These are phyloP conservation scores for Castanopsis chinensis DNA, from an alignment of 306 rosid genomes.

Conservation along the genomic window DNA sequence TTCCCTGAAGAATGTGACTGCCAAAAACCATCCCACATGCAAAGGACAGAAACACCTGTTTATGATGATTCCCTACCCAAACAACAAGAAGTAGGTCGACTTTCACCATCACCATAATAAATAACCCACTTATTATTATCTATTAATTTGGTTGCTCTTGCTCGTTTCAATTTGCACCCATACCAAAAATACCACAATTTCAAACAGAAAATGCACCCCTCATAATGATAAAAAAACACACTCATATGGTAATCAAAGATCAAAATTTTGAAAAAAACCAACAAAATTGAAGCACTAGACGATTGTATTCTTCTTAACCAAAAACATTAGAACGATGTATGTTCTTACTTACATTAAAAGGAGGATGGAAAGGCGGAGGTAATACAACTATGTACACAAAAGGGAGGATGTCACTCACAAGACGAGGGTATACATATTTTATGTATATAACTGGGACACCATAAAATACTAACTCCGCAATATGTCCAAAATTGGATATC, in stretches of 20 bases:
- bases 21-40: neutral
- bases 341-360: conserved; percentile 44
- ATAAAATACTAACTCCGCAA: conserved; percentile 39
- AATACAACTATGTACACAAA: conserved; percentile 42
- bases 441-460: conserved; percentile 23
- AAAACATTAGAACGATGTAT: conserved; percentile 20
- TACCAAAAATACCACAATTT: neutral
- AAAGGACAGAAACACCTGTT: neutral
- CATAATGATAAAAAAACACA: neutral
- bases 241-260: neutral
- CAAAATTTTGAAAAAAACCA: neutral
- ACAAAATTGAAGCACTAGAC: conserved; percentile 19
- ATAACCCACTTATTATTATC: neutral
- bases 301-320: conserved; percentile 23
- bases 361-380: conserved; percentile 15
- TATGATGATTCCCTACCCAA: neutral
- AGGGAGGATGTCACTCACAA: conserved; percentile 31
- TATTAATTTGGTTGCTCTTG: neutral
- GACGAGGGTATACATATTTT: conserved; percentile 29
- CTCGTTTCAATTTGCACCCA: neutral
- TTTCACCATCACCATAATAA: neutral
- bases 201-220: neutral
- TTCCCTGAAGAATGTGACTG: neutral
- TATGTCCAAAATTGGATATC: conserved; percentile 52
- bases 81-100: neutral